A percentile compares a stretch with the other conserved stretches of the same genome.
phyloP scores from a whole-genome alignment of 2,329 filamentous ascomycete species.

The Grosmannia clavigera region DNA sequence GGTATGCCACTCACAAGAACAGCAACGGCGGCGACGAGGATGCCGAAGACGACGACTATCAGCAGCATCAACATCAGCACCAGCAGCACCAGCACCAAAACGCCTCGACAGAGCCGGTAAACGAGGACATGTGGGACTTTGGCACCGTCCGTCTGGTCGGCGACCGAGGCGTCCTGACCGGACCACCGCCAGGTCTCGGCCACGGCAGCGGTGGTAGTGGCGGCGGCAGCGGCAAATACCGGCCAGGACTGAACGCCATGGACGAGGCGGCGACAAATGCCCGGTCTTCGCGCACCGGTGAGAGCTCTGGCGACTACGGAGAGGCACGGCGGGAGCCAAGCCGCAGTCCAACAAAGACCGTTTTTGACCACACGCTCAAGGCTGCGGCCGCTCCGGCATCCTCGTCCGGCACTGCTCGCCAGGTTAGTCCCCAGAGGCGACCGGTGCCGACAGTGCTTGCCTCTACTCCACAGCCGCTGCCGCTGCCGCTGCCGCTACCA shows the following conservation, averaged over 20 bases:
- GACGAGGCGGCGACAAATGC: conserved; percentile 74
- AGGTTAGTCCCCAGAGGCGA: conserved; percentile 48
- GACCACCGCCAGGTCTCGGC: conserved; percentile 13
- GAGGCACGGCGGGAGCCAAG: conserved; percentile 38
- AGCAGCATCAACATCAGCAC: conserved; percentile 41
- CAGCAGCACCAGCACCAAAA: conserved; percentile 32
- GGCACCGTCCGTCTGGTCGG: conserved; percentile 80
- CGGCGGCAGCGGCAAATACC: conserved; percentile 21
- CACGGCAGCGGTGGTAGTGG: too few species aligned
- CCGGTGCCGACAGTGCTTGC: conserved; percentile 27
- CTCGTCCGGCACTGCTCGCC: conserved; percentile 31
- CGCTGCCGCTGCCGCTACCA: conserved; percentile 19
- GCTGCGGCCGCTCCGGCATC: conserved; percentile 23
- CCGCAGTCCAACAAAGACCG: conserved; percentile 40
- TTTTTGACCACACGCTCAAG: conserved; percentile 42
- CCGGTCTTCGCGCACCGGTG: conserved; percentile 43
- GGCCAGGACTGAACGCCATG: conserved; percentile 56
- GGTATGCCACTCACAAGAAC: conserved; percentile 64
- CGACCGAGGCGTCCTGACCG: conserved; percentile 33
- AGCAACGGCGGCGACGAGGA: conserved; percentile 50
- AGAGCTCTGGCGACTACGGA: conserved; percentile 36
- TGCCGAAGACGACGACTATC: conserved; percentile 46
- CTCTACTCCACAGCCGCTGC: conserved; percentile 22
- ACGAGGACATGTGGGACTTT: conserved; percentile 96
- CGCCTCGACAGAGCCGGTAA: conserved; percentile 26